Evolutionary conservation across 2,329 filamentous ascomycete species (phyloP).

Genomic region (Periconia sp.): DNA sequence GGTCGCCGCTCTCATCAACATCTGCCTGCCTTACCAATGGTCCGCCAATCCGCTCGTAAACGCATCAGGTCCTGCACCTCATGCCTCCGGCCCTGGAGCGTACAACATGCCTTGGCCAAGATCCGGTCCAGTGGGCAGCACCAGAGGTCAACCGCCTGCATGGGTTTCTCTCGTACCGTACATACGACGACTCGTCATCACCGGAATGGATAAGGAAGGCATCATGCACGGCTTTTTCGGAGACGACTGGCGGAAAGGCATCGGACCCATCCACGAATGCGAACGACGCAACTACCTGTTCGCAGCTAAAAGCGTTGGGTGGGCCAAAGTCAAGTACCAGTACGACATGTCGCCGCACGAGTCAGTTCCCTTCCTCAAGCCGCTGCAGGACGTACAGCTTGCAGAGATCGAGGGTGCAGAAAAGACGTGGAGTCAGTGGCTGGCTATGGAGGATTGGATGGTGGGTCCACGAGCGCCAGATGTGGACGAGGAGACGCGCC

Average conservation of each 20-base stretch:
- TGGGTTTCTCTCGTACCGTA: slow-evolving; percentile 82
- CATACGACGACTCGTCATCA: slow-evolving; percentile 86
- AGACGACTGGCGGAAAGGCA: slow-evolving; percentile 83
- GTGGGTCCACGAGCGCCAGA: slow-evolving; percentile 77
- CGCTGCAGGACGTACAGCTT: slow-evolving; percentile 76
- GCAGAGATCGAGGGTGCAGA: slow-evolving; percentile 85
- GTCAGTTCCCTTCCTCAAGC: slow-evolving; percentile 83
- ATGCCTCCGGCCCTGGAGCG: slow-evolving; percentile 36
- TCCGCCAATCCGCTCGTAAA: slow-evolving; percentile 55
- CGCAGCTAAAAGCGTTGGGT: slow-evolving; percentile 88
- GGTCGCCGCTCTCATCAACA: slow-evolving; percentile 89
- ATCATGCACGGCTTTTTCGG: slow-evolving; percentile 97
- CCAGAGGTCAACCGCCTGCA: slow-evolving; percentile 45
- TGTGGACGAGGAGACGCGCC: slow-evolving; percentile 33
- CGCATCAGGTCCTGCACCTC: slow-evolving; percentile 40
- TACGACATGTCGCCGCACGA: slow-evolving; percentile 89
- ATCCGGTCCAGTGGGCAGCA: slow-evolving; percentile 46
- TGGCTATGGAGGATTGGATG: slow-evolving; percentile 99
- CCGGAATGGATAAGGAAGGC: slow-evolving; percentile 84
- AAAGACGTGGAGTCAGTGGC: slow-evolving; percentile 88
- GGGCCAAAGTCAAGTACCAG: slow-evolving; percentile 85
- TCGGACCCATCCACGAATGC: slow-evolving; percentile 83
- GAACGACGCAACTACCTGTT: slow-evolving; percentile 96
- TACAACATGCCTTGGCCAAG: slow-evolving; percentile 51
- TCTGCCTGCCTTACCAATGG: slow-evolving; percentile 85